Percentiles rank a stretch among this genome's conserved stretches.
phyloP scores from a whole-genome alignment of 1,284 basidiomycete species.

The Dichomitus squalens region DNA sequence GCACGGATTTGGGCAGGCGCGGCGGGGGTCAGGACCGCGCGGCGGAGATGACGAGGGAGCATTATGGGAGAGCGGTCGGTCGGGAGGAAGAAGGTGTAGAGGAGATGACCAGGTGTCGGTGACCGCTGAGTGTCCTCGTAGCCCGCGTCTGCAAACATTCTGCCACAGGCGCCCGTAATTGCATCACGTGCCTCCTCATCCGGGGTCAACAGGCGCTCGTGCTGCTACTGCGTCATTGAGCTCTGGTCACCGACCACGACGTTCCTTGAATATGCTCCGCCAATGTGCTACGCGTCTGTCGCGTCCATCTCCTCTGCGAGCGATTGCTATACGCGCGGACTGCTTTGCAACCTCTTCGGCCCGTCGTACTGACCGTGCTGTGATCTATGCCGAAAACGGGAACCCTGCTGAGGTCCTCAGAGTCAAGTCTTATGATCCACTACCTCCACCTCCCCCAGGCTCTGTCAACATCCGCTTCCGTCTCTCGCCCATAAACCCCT shows the following conservation, averaged over 20 bases:
- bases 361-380: slow-evolving; percentile 51
- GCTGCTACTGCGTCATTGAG: neutral
- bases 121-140: neutral
- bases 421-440: slow-evolving; percentile 51
- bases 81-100: neutral
- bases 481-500: slow-evolving; percentile 82
- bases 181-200: neutral
- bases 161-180: neutral
- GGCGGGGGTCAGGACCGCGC: slow-evolving; percentile 27
- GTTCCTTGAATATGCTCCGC: slow-evolving; percentile 4
- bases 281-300: neutral
- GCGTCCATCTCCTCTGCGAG: neutral
- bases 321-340: neutral
- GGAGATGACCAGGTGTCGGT: neutral
- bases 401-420: slow-evolving; percentile 61
- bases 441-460: slow-evolving; percentile 53
- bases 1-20: slow-evolving; percentile 31
- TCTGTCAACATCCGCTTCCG: slow-evolving; percentile 69
- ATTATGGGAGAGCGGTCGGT: slow-evolving; percentile 14
- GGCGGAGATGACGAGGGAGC: slow-evolving; percentile 35
- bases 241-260: neutral
- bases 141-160: neutral
- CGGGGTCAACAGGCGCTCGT: neutral
- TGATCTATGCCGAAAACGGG: slow-evolving; percentile 65
- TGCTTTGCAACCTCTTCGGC: slow-evolving; percentile 19